These are phyloP conservation scores for Clonostachys byssicola DNA, from an alignment of 2,329 filamentous ascomycete genomes.

Conservation along the genomic window DNA sequence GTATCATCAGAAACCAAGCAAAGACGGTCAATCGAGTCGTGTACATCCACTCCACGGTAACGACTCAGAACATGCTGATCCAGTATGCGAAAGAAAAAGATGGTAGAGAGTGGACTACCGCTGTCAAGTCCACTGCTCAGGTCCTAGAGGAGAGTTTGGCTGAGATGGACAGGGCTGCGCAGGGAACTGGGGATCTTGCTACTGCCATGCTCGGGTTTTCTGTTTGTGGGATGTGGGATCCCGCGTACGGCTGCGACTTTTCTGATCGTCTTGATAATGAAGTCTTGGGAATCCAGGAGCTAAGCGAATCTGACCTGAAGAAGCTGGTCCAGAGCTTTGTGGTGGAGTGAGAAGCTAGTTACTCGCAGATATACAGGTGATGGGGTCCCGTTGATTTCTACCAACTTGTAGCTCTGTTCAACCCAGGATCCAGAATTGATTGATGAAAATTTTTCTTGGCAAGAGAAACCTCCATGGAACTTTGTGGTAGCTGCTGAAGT, in stretches of 20 bases:
- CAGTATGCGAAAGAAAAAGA: constrained; percentile 39
- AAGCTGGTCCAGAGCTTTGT: background rate
- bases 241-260: constrained; percentile 11
- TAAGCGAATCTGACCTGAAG: background rate
- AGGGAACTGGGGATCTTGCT: constrained; percentile 12
- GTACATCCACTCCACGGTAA: constrained; percentile 32
- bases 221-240: background rate
- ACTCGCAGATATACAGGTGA: background rate
- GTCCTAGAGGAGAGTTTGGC: constrained; percentile 10
- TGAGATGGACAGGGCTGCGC: constrained; percentile 7
- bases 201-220: constrained; percentile 16
- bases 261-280: constrained; percentile 30
- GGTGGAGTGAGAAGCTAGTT: background rate
- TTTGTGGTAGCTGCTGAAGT: background rate
- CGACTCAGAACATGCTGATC: constrained; percentile 40
- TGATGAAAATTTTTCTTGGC: no score
- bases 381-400: background rate
- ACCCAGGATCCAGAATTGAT: no score
- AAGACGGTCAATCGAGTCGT: constrained; percentile 48
- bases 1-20: constrained; percentile 39
- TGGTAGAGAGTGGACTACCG: constrained; percentile 38
- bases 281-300: constrained; percentile 26
- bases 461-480: background rate
- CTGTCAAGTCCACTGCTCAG: constrained; percentile 14
- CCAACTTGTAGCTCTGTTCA: no score